Base-by-base conservation (phyloP, 352 stramenopile genomes). In the Phytophthora meadii region DNA sequence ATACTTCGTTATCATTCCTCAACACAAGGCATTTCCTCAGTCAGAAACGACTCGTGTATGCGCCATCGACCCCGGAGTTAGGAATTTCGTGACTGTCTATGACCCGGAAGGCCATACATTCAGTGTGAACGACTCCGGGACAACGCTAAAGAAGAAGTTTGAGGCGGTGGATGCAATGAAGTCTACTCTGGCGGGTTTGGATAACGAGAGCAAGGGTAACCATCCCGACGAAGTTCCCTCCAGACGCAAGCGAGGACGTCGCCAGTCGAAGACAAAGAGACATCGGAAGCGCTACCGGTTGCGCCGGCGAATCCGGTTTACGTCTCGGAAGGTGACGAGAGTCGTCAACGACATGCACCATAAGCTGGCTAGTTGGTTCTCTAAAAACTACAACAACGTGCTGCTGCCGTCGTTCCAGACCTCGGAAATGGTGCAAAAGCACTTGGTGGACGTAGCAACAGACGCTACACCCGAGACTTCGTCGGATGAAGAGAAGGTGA, bases 361-460 rank as follows among this genome's bases (percentile, higher is more conserved):
- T 1, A 61, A 68, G 42, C 7, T 61, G 11, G 1, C 44, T 5
- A 36, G 44, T 25, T 51, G 44, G 44, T 5, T 51, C 10, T 30
- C n/a, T n/a, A n/a, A n/a, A 9, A 55, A 60, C 53, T 69, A 63
- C 53, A 11, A 40, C 14, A 44, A 46, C 2, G 61, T 69, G 8
- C 47, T 69, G 4, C 54, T 69, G 8, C 52, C 53, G 22, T 60
- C 46, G 28, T 69, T 69, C 46, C 53, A 63, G 14, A 69, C 46
- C 12, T 58, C 52, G 1, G 39, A 63, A 14, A 63, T 69, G 61
- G 53, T 59, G 44, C 39, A 15, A 1, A 53, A 45, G 39, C 36
- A 68, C 22, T 37, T 47, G 8, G 7, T 8, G 12, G 45, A 37
- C 1, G 47, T 44, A 8, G 45, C 27, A 63, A 27, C 34, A 36